Evolutionary conservation across 2,329 filamentous ascomycete genomes (phyloP), one percentile per base, ranked within the genome.

Genomic region (Aspergillus proliferans): DNA sequence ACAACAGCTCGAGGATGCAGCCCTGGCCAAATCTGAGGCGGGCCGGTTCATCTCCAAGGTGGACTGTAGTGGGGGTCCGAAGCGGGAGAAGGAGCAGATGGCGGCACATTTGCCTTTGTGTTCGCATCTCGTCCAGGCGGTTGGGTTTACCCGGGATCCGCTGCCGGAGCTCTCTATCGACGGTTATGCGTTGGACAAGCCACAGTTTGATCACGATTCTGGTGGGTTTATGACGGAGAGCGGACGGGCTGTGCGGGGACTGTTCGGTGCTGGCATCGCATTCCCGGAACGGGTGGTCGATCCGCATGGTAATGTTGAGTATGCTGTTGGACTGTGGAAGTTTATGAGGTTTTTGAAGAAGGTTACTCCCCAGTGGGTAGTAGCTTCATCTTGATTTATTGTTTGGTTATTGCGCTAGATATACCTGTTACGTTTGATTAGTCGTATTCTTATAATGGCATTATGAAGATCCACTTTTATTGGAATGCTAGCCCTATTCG

Each of bases 211-310:
- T 48, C 57, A 65, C 48, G 63, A 46, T 48, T 70, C 50, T 33
- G 76, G 77, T 4, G 65, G 63, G 1, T 81, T 83, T 57, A 71
- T 33, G 75, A 80, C 43, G 18, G 64, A 61, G 3, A 60, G 65
- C 6, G 68, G 70, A 2, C 53, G 66, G 26, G 65, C 64, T 22
- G 62, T 83, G 18, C 75, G 73, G 1, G 79, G 80, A 0, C 57
- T 84, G 15, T 81, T 77, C 58, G 82, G 79, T 2, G 81, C 81
- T 0, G 82, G 82, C 0, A 85, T 85, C 56, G 82, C 81, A 1
- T 85, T 79, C 57, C 82, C 82, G 0, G 79, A 84, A 59, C 69
- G 73, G 21, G 80, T 84, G 5, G 74, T 74, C 7, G 82, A 85
- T 68, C 82, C 81, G 1, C 67, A 75, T 38, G 81, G 81, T 0